Percentiles rank a stretch among this genome's conserved stretches.
phyloP scores from a whole-genome alignment of 2,329 filamentous ascomycete genomes.

The Metarhizium anisopliae region DNA sequence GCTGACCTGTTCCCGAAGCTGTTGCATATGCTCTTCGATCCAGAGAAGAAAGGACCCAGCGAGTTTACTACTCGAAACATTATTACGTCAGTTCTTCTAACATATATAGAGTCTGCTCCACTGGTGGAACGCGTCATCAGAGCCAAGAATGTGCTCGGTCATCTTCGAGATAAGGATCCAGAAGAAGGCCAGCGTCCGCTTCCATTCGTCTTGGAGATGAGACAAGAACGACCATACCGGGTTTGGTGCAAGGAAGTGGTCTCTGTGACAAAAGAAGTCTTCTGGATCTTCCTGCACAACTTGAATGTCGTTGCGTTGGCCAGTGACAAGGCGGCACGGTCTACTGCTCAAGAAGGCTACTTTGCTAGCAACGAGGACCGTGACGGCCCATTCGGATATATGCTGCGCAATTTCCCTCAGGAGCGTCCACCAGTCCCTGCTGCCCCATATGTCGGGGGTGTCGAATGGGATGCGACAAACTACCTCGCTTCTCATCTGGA shows the following conservation, averaged over 20 bases:
- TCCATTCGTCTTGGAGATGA: slow-evolving; percentile 84
- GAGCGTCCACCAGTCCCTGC: slow-evolving; percentile 86
- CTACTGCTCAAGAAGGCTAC: slow-evolving; percentile 4
- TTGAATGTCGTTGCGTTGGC: slow-evolving; percentile 75
- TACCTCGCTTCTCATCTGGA: slow-evolving; percentile 91
- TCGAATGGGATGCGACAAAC: slow-evolving; percentile 98
- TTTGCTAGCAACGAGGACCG: slow-evolving; percentile 6
- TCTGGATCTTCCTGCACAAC: slow-evolving; percentile 97
- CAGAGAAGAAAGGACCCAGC: slow-evolving; percentile 95
- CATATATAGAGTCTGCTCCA: slow-evolving; percentile 66
- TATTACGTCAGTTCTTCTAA: slow-evolving; percentile 81
- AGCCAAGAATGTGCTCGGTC: slow-evolving; percentile 64
- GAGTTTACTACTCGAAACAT: slow-evolving; percentile 92
- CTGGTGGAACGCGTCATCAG: slow-evolving; percentile 55
- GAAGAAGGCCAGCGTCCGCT: slow-evolving; percentile 69
- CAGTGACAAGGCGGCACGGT: slow-evolving; percentile 24
- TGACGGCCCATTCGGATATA: slow-evolving; percentile 47
- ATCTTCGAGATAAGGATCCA: slow-evolving; percentile 71
- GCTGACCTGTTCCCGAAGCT: slow-evolving; percentile 76
- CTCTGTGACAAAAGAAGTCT: slow-evolving; percentile 94
- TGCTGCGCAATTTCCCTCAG: slow-evolving; percentile 67
- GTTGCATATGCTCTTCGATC: slow-evolving; percentile 83
- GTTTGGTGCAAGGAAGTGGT: slow-evolving; percentile 90
- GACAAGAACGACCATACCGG: slow-evolving; percentile 76
- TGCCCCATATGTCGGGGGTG: slow-evolving; percentile 90